Base-by-base conservation (phyloP, 768 basidiomycete genomes). In the Trametes cubensis region DNA sequence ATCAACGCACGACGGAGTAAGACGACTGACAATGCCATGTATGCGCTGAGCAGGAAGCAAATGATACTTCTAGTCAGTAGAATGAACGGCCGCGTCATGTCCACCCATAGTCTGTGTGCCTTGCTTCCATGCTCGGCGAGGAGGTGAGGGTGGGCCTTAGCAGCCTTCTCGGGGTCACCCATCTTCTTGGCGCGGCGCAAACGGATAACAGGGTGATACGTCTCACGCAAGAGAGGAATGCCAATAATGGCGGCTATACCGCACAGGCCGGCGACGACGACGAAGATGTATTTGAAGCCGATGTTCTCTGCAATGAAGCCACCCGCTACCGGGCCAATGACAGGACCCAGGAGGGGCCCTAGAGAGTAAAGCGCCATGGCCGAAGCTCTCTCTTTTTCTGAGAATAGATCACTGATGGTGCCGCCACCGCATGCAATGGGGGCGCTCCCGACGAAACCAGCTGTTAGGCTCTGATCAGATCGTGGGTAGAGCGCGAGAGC, bases 201-300 rank as follows among this genome's bases (percentile, higher is more conserved):
- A 15, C 85, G 84, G 41, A 92, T 80, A 40, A 90, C 76, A 1
- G 92, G 92, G 0, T 80, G 86, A 68, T 92, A 94, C 0, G 92
- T 91, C 73, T 93, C 92, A 30, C 76, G 77, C n/a, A 90, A 74
- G 39, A 89, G 69, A 14, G 88, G 85, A 23, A 90, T 79, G 7
- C 83, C 87, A 4, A 86, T 51, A 0, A 77, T 38, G 6, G 81
- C 71, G 8, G 80, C 75, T 23, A 81, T 38, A 23, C 74, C 82
- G 57, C 78, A 81, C 18, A 83, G 47, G 39, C 69, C 71, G 10
- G 74, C 74, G 48, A 83, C 75, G 48, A 80, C 70, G 55, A 83
- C 72, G 69, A 88, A 88, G 6, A 90, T 78, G 67, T 81, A 89
- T 78, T 83, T 81, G 42, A 85, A 74, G 2, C 88, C 87, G 25